phyloP scores from a whole-genome alignment of 2,329 filamentous ascomycete species.

The Calycina marina region DNA sequence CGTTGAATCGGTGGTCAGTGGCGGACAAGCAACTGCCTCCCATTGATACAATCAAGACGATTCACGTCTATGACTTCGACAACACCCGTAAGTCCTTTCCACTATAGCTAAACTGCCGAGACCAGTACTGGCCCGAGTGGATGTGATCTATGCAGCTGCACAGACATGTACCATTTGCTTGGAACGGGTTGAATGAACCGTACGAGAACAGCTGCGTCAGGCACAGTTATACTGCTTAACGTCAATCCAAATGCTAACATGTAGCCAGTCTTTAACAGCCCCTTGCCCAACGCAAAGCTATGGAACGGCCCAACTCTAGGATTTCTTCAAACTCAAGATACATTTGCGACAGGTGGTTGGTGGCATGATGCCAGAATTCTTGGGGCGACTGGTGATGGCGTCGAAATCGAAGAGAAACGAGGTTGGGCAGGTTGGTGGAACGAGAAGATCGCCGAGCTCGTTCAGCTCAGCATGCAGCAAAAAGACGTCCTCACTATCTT shows the following conservation, averaged over 20 bases:
- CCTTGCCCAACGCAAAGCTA: constrained; percentile 73
- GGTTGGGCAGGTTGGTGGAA: constrained; percentile 97
- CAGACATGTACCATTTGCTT: no score
- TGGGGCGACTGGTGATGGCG: constrained; percentile 68
- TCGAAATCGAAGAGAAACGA: constrained; percentile 65
- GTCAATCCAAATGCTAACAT: constrained; percentile 5
- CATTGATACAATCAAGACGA: constrained; percentile 53
- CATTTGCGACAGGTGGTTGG: constrained; percentile 78
- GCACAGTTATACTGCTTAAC: no score
- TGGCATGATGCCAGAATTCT: constrained; percentile 90
- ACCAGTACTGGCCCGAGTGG: no score
- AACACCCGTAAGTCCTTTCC: constrained; percentile 59
- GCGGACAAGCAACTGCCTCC: constrained; percentile 56
- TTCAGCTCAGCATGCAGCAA: constrained; percentile 66
- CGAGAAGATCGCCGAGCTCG: constrained; percentile 71
- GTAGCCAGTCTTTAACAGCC: constrained; percentile 68
- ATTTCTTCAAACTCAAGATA: constrained; percentile 58
- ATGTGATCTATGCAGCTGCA: no score
- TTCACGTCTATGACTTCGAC: constrained; percentile 97
- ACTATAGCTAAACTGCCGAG: no score
- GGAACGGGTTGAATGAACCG: no score
- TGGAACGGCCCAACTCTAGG: constrained; percentile 74
- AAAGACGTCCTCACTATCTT: constrained; percentile 75
- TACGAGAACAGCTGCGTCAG: no score
- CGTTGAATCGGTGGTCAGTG: constrained; percentile 74